Base-by-base conservation (phyloP, 1,284 basidiomycete genomes). In the Stereum hirsutum region DNA sequence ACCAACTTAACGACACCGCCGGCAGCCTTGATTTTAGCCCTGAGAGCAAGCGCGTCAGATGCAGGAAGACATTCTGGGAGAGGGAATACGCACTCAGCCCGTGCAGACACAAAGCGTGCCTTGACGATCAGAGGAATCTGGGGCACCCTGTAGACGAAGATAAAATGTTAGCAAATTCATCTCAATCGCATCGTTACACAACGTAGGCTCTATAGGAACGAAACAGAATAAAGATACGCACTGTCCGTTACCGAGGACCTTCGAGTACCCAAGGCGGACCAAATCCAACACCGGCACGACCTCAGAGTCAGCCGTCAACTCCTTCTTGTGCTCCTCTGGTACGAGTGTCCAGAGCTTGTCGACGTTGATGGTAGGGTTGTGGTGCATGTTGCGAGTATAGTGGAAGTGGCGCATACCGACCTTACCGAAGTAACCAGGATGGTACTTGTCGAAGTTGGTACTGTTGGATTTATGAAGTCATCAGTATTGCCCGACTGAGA, bases 391-490 rank as follows among this genome's bases (percentile, higher is more conserved):
- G 69, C 85, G 83, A 49, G 91, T 94, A 52, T 92, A 69, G 70
- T 99, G 95, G 90, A 87, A 99, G 72, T 88, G 85, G 61, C 95
- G 83, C 94, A 98, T 98, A 91, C 90, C 90, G 62, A 94, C 91
- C 74, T 97, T 97, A 75, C 92, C 92, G 67, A 95, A 97, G 89
- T 96, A 96, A 89, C 92, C 94, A 67, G 89, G 89, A 72, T 96
- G 92, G 85, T 89, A 95, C 73, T 89, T 90, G 68, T 90, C 87
- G 59, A 90, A 87, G 71, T 90, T 89, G 59, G 80, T 89, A 48
- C 86, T 88, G 27, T 27, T 26, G 8, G 12, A n/a, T n/a, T 14
- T 3, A 19, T 11, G 19, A 12, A 10, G 7, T 10, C 4, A 8
- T 8, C 2, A n/a, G 7, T 10, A 6, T 5, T 15, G 39, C 23